Evolutionary conservation across 495 filamentous ascomycete genomes (phyloP).

Genomic region (Penicillium chermesinum): DNA sequence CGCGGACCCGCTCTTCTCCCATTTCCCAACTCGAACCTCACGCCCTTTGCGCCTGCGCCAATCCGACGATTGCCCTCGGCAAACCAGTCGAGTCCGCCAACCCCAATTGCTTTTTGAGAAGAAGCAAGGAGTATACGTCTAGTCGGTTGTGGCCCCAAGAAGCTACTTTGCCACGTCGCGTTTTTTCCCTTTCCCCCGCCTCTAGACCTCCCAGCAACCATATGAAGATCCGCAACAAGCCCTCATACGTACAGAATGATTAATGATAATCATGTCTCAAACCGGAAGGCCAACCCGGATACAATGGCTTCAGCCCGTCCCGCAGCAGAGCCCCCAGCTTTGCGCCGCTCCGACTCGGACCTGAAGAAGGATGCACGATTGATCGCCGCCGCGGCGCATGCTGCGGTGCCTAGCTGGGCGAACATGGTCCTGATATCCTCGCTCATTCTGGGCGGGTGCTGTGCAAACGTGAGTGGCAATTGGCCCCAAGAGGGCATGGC

Average conservation of each 20-base stretch:
- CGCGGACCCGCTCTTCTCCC: too few species aligned
- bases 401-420: slow-evolving; percentile 62
- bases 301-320: neutral
- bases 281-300: slow-evolving; percentile 9
- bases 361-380: slow-evolving; percentile 43
- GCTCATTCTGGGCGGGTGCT: slow-evolving; percentile 95
- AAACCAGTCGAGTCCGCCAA: too few species aligned
- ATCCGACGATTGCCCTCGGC: too few species aligned
- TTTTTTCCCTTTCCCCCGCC: neutral
- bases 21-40: too few species aligned
- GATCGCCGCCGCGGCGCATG: slow-evolving; percentile 36
- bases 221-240: neutral
- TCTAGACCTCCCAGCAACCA: too few species aligned
- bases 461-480: slow-evolving; percentile 80
- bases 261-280: slow-evolving; percentile 15
- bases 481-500: too few species aligned
- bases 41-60: too few species aligned
- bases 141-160: too few species aligned
- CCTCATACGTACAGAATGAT: slow-evolving; percentile 16
- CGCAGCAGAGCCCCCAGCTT: neutral
- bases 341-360: slow-evolving; percentile 18
- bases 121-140: too few species aligned
- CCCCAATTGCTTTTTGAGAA: too few species aligned
- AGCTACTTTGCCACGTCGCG: too few species aligned
- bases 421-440: slow-evolving; percentile 66